Base-by-base conservation (phyloP, 768 basidiomycete genomes). In the Leccinum subtestaceum region DNA sequence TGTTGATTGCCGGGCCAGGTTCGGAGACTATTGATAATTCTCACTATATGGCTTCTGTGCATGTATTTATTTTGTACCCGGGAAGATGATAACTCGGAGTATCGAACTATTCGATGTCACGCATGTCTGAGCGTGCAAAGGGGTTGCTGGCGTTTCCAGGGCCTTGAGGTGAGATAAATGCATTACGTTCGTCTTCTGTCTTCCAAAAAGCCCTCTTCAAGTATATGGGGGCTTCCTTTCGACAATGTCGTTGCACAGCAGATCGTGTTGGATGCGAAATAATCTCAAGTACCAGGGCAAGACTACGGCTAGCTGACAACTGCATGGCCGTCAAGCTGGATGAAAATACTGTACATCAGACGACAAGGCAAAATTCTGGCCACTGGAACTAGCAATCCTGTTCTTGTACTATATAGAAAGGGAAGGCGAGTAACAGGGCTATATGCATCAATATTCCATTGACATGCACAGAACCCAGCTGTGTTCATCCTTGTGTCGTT, bases 11-110 rank as follows among this genome's bases (percentile, higher is more conserved):
- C 31, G 25, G 17, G 5, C 36, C 60, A 72, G 71, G 27, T 72
- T 72, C 45, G 70, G 63, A 52, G 65, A 73, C 32, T 31, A 63
- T 53, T 71, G 56, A 59, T 51, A 29, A 56, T 55, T 47, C 9
- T 46, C 23, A 5, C 8, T 43, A 27, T 32, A 29, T 51, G 31
- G 17, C 29, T 23, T 48, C 19, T 36, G 38, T 53, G 31, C 11
- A 4, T n/a, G 36, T 54, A 23, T 32, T 66, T 32, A 47, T 55
- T 57, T 57, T 45, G 34, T 32, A 25, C 52, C 31, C 55, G 15
- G 13, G 43, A 58, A 17, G 34, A 52, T 17, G 19, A 53, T 8
- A 31, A 10, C 17, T n/a, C 43, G 10, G 40, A 43, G n/a, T 10
- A 45, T 45, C n/a, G n/a, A 0, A 19, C 10, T 45, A 45, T 17